Percentiles rank a stretch among this genome's conserved stretches.
Evolutionary conservation across 148 eudicot genomes (phyloP).

Genomic region (Rhododendron henanense): DNA sequence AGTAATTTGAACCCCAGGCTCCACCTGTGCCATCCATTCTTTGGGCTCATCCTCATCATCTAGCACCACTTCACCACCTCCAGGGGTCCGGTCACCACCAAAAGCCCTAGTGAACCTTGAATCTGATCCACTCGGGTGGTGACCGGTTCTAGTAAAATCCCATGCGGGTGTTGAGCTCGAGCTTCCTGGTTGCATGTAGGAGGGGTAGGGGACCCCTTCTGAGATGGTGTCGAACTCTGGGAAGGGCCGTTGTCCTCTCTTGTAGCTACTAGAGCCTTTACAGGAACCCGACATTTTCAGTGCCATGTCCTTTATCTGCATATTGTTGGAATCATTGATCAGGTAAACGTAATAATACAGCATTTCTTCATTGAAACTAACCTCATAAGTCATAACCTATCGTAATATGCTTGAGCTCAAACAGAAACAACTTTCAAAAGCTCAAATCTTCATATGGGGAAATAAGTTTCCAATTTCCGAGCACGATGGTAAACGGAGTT

Average conservation of each 20-base stretch:
- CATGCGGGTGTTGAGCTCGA: constrained; percentile 90
- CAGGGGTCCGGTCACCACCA: constrained; percentile 45
- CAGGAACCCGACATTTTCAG: constrained; percentile 70
- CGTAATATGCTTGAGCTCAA: background rate
- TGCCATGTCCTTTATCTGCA: constrained; percentile 96
- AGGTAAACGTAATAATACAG: background rate
- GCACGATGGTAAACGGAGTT: background rate
- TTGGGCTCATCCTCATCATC: constrained; percentile 86
- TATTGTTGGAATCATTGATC: background rate
- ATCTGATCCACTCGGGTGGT: constrained; percentile 38
- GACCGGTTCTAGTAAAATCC: constrained; percentile 65
- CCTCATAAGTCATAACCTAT: background rate
- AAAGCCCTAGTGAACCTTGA: constrained; percentile 55
- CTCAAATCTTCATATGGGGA: background rate
- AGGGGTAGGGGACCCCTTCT: constrained; percentile 73
- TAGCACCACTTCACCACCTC: constrained; percentile 48
- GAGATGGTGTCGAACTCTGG: constrained; percentile 79
- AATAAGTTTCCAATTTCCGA: background rate
- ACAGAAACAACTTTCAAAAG: background rate
- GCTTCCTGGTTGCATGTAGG: constrained; percentile 70
- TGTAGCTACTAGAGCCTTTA: constrained; percentile 49
- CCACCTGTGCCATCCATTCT: constrained; percentile 99
- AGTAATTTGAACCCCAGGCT: constrained; percentile 97
- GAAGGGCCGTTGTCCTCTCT: constrained; percentile 61
- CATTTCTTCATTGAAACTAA: background rate